phyloP scores from a whole-genome alignment of 495 filamentous ascomycete genomes.

The Zalerion maritima region DNA sequence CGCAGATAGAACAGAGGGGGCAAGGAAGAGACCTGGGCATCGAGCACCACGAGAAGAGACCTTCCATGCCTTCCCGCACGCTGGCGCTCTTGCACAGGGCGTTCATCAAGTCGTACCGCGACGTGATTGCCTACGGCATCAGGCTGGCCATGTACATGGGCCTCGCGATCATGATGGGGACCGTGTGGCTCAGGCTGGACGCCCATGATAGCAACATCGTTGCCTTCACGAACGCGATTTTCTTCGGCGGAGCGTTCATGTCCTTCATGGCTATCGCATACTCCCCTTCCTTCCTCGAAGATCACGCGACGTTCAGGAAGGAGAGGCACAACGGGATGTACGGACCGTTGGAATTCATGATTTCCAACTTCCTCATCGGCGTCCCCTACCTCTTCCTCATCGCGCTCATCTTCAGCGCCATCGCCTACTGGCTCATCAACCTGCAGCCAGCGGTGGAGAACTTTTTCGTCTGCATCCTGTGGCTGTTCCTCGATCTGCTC shows the following conservation, averaged over 20 bases:
- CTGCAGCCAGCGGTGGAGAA: constrained; percentile 48
- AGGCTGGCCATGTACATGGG: constrained; percentile 65
- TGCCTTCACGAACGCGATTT: constrained; percentile 66
- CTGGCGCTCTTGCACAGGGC: constrained; percentile 47
- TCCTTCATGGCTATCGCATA: constrained; percentile 85
- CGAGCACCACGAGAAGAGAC: constrained; percentile 11
- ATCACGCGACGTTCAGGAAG: constrained; percentile 56
- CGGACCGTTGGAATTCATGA: constrained; percentile 51
- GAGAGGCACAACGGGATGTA: constrained; percentile 74
- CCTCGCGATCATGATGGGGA: constrained; percentile 77
- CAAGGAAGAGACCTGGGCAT: constrained; percentile 1
- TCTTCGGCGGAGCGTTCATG: constrained; percentile 78
- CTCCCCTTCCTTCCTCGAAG: constrained; percentile 69
- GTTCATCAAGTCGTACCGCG: constrained; percentile 68
- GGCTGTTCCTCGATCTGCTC: constrained; percentile 72
- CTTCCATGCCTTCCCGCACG: constrained; percentile 10
- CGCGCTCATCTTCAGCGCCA: constrained; percentile 52
- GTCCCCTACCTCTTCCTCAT: constrained; percentile 69
- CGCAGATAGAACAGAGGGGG: constrained; percentile 1
- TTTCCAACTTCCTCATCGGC: constrained; percentile 71
- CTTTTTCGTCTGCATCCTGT: constrained; percentile 73
- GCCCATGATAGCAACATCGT: constrained; percentile 53
- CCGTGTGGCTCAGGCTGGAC: constrained; percentile 60
- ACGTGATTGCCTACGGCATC: constrained; percentile 71
- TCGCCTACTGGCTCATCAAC: constrained; percentile 69